Conservation (phyloP, 805 yeast genomes). For the Pichia rugopelliculosa region DNA sequence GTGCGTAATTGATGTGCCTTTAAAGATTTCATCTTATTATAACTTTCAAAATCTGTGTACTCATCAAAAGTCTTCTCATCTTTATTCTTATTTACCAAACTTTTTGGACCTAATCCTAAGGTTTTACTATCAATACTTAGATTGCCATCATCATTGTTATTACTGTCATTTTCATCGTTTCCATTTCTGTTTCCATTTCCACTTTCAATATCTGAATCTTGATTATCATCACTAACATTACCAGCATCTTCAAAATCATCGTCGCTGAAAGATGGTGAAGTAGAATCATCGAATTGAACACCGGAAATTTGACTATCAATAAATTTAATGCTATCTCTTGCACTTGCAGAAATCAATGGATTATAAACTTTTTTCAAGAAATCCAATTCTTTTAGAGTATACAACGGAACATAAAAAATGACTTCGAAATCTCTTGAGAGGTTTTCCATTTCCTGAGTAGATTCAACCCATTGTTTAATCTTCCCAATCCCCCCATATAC, state of each 20-base stretch:
- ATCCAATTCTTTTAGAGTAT: slow-evolving; percentile 54
- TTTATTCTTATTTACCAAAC: neutral
- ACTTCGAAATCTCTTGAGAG: slow-evolving; percentile 27
- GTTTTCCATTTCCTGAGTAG: neutral
- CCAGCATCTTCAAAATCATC: slow-evolving; percentile 7
- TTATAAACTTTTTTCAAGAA: slow-evolving; percentile 44
- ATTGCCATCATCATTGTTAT: neutral
- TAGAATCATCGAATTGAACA: neutral
- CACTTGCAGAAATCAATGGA: slow-evolving; percentile 52
- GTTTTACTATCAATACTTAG: neutral
- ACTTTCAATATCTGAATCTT: neutral
- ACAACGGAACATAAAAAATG: slow-evolving; percentile 44
- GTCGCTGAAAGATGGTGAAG: neutral
- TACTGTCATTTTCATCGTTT: neutral
- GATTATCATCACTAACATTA: slow-evolving; percentile 9
- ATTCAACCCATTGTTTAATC: slow-evolving; percentile 50
- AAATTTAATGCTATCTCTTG: slow-evolving; percentile 56
- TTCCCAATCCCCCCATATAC: slow-evolving; percentile 59
- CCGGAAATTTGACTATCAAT: slow-evolving; percentile 35
- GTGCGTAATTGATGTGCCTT: neutral
- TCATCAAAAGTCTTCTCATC: neutral
- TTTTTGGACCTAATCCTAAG: too few species aligned
- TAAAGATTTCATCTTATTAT: slow-evolving; percentile 11
- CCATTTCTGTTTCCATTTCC: slow-evolving; percentile 2
- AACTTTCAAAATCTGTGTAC: slow-evolving; percentile 20